Percentiles rank a stretch among this genome's conserved stretches.
phyloP scores from a whole-genome alignment of 108 stramenopile genomes.

The Skeletonema marinoi region DNA sequence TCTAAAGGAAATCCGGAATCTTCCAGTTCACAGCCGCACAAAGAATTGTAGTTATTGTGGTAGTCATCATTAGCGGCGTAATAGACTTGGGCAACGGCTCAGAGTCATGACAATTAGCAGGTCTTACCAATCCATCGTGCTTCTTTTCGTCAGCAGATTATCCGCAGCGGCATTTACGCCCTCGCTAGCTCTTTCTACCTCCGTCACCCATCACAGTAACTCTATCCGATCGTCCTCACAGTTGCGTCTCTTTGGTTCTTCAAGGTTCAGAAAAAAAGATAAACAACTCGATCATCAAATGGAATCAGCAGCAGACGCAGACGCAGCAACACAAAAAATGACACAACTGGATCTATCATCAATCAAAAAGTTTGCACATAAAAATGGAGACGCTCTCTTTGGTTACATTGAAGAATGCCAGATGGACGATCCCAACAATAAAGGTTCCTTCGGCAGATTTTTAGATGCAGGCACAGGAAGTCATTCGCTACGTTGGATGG shows the following conservation, averaged over 20 bases:
- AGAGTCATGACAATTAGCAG: constrained; percentile 1
- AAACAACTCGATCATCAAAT: not conserved
- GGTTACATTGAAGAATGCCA: constrained; percentile 81
- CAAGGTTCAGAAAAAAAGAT: not conserved
- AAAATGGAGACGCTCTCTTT: constrained; percentile 78
- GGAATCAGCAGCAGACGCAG: not conserved
- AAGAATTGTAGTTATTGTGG: not conserved
- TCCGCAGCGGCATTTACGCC: not conserved
- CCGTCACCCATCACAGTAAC: not conserved
- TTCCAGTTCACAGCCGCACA: too few species aligned
- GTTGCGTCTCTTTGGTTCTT: not conserved
- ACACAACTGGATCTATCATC: constrained; percentile 28
- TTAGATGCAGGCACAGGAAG: constrained; percentile 94
- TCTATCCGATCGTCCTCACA: not conserved
- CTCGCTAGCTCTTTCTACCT: not conserved
- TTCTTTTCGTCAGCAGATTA: not conserved
- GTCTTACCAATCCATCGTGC: not conserved
- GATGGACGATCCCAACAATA: constrained; percentile 27
- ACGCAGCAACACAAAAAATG: not conserved
- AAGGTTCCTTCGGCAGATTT: constrained; percentile 64
- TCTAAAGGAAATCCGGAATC: too few species aligned
- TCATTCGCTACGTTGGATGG: constrained; percentile 94
- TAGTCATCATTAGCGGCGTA: too few species aligned
- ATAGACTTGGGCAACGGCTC: not conserved
- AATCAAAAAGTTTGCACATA: constrained; percentile 54